Percentiles rank a stretch among this genome's conserved stretches.
phyloP scores from a whole-genome alignment of 805 yeast genomes.

The Lachancea kluyveri region DNA sequence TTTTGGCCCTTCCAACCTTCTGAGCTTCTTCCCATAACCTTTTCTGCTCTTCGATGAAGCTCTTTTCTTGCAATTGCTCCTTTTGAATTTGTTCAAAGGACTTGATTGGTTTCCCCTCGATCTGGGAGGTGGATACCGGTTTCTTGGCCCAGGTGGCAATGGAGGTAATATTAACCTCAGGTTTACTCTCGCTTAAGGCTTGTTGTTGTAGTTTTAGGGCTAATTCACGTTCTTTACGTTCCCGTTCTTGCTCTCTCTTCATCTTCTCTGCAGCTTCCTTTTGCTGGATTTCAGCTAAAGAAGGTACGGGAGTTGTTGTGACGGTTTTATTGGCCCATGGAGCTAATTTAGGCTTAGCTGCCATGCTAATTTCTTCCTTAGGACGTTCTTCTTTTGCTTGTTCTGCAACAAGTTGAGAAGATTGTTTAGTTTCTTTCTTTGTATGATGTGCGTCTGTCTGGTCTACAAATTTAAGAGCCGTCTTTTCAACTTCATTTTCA shows the following conservation, averaged over 20 bases:
- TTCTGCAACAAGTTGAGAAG: slow-evolving; percentile 61
- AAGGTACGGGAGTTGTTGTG: slow-evolving; percentile 14
- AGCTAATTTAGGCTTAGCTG: slow-evolving; percentile 16
- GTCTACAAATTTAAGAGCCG: neutral
- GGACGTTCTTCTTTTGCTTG: slow-evolving; percentile 11
- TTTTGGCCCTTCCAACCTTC: slow-evolving; percentile 62
- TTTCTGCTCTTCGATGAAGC: slow-evolving; percentile 28
- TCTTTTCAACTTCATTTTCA: slow-evolving; percentile 1
- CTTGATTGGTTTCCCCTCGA: slow-evolving; percentile 4
- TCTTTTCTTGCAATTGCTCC: slow-evolving; percentile 20
- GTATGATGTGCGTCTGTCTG: neutral
- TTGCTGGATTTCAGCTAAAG: slow-evolving; percentile 19
- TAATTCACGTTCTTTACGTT: slow-evolving; percentile 13
- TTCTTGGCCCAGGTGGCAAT: slow-evolving; percentile 28
- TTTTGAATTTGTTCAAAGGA: slow-evolving; percentile 8
- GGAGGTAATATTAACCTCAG: slow-evolving; percentile 12
- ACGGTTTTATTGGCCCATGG: slow-evolving; percentile 27
- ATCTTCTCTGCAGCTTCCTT: slow-evolving; percentile 16
- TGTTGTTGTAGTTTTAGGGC: slow-evolving; percentile 19
- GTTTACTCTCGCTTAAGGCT: slow-evolving; percentile 16
- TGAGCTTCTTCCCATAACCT: slow-evolving; percentile 48
- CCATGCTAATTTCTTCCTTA: slow-evolving; percentile 7
- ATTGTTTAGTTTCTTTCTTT: slow-evolving; percentile 17
- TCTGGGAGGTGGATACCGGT: slow-evolving; percentile 1
- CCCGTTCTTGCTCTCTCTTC: slow-evolving; percentile 12